These are phyloP conservation scores for Apiospora saccharicola DNA, from an alignment of 2,329 filamentous ascomycete species.

Conservation along the genomic window DNA sequence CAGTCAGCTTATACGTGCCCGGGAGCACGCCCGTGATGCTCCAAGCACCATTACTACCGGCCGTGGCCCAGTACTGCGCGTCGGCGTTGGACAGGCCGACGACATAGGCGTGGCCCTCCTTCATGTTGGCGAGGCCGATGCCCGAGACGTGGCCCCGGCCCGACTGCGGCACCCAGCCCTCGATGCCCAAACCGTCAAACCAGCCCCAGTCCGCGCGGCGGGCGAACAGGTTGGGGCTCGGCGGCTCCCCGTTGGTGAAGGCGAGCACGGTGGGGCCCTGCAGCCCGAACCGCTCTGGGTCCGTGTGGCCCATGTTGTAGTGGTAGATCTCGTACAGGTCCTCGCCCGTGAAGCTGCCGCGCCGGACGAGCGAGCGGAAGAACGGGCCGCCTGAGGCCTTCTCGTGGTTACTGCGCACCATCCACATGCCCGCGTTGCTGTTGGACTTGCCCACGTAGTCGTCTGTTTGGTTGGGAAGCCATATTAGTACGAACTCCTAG, in stretches of 20 bases:
- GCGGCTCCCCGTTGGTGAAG: constrained; percentile 47
- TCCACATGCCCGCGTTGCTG: constrained; percentile 45
- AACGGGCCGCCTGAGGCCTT: constrained; percentile 50
- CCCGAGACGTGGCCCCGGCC: constrained; percentile 41
- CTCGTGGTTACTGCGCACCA: constrained; percentile 50
- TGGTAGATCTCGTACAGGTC: constrained; percentile 53
- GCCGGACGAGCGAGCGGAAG: constrained; percentile 48
- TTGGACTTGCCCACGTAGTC: constrained; percentile 49
- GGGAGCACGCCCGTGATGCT: constrained; percentile 41
- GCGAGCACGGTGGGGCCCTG: constrained; percentile 50
- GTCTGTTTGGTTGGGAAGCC: constrained; percentile 32
- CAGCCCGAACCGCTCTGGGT: constrained; percentile 49
- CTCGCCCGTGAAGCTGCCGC: constrained; percentile 44
- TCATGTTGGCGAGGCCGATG: constrained; percentile 46
- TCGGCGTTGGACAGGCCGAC: constrained; percentile 45
- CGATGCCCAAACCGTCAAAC: constrained; percentile 42
- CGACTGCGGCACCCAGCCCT: constrained; percentile 42
- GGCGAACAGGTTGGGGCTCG: constrained; percentile 46
- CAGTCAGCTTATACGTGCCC: constrained; percentile 43
- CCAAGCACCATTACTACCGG: constrained; percentile 39
- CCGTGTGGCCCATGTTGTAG: constrained; percentile 52
- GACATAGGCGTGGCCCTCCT: constrained; percentile 47
- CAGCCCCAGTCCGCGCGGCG: constrained; percentile 46
- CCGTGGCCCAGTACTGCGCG: constrained; percentile 47
- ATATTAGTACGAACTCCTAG: neutral